Evolutionary conservation across 208 protist genomes (phyloP), one percentile per base, ranked within the genome.

Genomic region (Plasmodiophora brassicae): DNA sequence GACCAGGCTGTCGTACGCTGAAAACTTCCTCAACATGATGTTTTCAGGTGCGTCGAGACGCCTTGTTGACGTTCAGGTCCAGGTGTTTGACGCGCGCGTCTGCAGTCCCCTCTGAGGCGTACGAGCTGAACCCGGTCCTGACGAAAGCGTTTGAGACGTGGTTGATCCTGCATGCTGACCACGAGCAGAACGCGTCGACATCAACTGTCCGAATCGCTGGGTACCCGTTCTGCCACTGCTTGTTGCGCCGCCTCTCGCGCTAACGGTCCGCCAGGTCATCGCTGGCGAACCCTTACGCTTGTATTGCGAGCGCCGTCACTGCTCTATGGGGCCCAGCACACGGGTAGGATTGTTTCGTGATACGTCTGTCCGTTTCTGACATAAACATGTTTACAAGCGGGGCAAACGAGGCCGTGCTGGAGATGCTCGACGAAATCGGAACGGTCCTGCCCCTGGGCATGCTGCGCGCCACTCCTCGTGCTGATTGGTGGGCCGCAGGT

Each of bases 11-110:
- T 84, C 54, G 36, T 95, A 94, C 89, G 93, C 92, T 1, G 92
- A 94, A 46, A 95, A 95, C 83, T 95, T 95, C 54, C 89, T 95
- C 45, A 94, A 95, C 89, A 95, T 95, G 93, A 89, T 95, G 88
- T 90, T 90, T 32, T 84, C 85, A 35, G 46, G n/a, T 38, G 57
- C 87, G 35, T 1, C 28, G n/a, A 60, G 65, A 45, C 22, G 20
- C 22, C 20, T 20, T 72, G 20, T 84, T 25, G 25, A 65, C 20
- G 46, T 57, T 57, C 46, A 57, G 14, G 20, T 25, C 46, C 46
- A 14, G 46, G n/a, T n/a, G n/a, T n/a, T n/a, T n/a, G n/a, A n/a
- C n/a, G n/a, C n/a, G n/a, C n/a, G n/a, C n/a, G n/a, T 57, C 46
- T 57, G 20, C 25, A 35, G 38, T 53, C 10, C 83, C 45, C 38